phyloP scores from a whole-genome alignment of 768 basidiomycete species.

The Lentinula lateritia region DNA sequence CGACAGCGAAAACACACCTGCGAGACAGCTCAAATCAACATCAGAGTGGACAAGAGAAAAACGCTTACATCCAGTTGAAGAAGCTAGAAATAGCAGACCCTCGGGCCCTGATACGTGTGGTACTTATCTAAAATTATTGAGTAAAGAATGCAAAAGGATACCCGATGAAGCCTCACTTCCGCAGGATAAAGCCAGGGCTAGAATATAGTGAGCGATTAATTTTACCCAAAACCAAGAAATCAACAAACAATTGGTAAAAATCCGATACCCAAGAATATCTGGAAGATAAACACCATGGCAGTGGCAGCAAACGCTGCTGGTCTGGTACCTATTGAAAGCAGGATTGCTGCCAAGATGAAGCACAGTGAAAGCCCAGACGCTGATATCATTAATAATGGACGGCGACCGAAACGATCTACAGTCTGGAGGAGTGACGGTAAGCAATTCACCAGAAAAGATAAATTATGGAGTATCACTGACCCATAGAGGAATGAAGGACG shows the following conservation, averaged over 20 bases:
- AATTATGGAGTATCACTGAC: slow-evolving; percentile 11
- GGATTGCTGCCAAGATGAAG: slow-evolving; percentile 27
- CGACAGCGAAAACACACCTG: slow-evolving; percentile 33
- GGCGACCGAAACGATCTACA: slow-evolving; percentile 33
- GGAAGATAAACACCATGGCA: slow-evolving; percentile 35
- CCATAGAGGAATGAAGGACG: slow-evolving; percentile 36
- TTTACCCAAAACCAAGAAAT: background rate
- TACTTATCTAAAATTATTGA: slow-evolving; percentile 22
- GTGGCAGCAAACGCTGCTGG: slow-evolving; percentile 30
- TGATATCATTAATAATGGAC: slow-evolving; percentile 29
- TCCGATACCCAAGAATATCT: slow-evolving; percentile 34
- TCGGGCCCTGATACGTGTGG: slow-evolving; percentile 30
- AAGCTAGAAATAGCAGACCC: slow-evolving; percentile 28
- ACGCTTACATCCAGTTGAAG: slow-evolving; percentile 24
- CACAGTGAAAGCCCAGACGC: slow-evolving; percentile 31
- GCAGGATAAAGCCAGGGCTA: slow-evolving; percentile 32
- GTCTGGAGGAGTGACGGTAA: slow-evolving; percentile 20
- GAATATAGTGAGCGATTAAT: background rate
- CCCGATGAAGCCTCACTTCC: slow-evolving; percentile 14
- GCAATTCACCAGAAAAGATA: background rate
- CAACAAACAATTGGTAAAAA: slow-evolving; percentile 30
- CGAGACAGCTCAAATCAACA: background rate
- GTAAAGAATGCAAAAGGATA: background rate
- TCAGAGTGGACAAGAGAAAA: background rate
- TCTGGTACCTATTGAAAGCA: slow-evolving; percentile 28